phyloP scores from a whole-genome alignment of 169 alveolate species.

The Cryptosporidium tyzzeri region DNA sequence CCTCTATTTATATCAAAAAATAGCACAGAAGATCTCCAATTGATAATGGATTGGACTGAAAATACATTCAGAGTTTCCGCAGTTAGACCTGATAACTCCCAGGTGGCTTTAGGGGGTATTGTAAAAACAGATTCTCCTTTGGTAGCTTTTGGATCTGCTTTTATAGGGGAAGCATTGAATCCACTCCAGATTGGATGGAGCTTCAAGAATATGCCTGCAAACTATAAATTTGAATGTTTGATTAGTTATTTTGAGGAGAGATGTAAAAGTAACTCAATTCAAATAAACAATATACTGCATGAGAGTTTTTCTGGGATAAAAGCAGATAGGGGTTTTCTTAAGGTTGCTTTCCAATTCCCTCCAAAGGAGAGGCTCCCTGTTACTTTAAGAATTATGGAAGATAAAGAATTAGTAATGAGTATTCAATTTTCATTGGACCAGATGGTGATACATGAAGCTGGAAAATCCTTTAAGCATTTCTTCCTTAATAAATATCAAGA shows the following conservation, averaged over 20 bases:
- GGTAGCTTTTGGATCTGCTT: slow-evolving; percentile 46
- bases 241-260: slow-evolving; percentile 39
- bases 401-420: not conserved
- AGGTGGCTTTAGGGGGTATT: slow-evolving; percentile 14
- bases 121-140: slow-evolving; percentile 54
- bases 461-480: not conserved
- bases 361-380: slow-evolving; percentile 36
- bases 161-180: slow-evolving; percentile 5
- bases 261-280: slow-evolving; percentile 45
- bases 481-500: slow-evolving; percentile 12
- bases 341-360: slow-evolving; percentile 64
- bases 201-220: not conserved
- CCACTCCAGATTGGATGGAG: slow-evolving; percentile 44
- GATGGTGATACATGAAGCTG: not conserved
- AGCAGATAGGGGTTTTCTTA: slow-evolving; percentile 26
- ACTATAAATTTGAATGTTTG: not conserved
- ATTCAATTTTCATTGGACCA: slow-evolving; percentile 13
- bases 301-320: not conserved
- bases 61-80: slow-evolving; percentile 6
- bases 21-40: not conserved
- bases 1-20: slow-evolving; percentile 40
- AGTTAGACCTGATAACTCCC: not conserved
- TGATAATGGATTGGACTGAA: slow-evolving; percentile 44
- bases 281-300: not conserved
- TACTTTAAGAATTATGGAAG: not conserved